phyloP scores from a whole-genome alignment of 345 rosid genomes.

The Lumnitzera littorea region DNA sequence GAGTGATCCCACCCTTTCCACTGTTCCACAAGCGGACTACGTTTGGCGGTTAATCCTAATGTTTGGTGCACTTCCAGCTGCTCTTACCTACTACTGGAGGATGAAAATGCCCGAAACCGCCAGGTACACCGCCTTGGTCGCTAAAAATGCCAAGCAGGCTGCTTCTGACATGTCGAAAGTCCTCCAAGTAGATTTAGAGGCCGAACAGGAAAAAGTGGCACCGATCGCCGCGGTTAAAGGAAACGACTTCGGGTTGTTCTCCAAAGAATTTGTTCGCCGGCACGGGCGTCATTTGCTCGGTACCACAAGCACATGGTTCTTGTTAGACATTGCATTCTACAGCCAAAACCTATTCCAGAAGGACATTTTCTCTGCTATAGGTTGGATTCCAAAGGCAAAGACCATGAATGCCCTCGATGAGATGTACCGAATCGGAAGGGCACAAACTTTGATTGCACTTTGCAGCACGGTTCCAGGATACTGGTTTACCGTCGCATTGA shows the following conservation, averaged over 20 bases:
- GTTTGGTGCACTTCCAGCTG: conserved; percentile 74
- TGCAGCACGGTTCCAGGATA: conserved; percentile 18
- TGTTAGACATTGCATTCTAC: conserved; percentile 28
- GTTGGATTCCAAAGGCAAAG: conserved; percentile 15
- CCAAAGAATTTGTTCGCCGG: conserved; percentile 20
- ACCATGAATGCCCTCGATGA: conserved; percentile 3
- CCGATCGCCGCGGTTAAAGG: background rate
- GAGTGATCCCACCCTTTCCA: conserved; percentile 12
- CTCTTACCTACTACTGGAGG: conserved; percentile 69
- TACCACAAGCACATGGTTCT: conserved; percentile 36
- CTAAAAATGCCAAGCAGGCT: conserved; percentile 14
- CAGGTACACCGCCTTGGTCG: conserved; percentile 36
- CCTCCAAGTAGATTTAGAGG: conserved; percentile 13
- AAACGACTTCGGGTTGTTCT: conserved; percentile 13
- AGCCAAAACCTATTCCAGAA: conserved; percentile 35
- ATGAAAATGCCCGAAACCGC: conserved; percentile 91
- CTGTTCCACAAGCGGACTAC: conserved; percentile 29
- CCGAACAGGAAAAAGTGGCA: conserved; percentile 7
- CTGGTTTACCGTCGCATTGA: background rate
- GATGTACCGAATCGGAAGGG: conserved; percentile 11
- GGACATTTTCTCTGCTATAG: conserved; percentile 20
- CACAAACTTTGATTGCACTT: conserved; percentile 15
- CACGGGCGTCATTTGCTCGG: conserved; percentile 42
- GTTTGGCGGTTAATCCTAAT: conserved; percentile 72
- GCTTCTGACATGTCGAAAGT: conserved; percentile 17